phyloP scores from a whole-genome alignment of 768 basidiomycete genomes.

The Vararia minispora region DNA sequence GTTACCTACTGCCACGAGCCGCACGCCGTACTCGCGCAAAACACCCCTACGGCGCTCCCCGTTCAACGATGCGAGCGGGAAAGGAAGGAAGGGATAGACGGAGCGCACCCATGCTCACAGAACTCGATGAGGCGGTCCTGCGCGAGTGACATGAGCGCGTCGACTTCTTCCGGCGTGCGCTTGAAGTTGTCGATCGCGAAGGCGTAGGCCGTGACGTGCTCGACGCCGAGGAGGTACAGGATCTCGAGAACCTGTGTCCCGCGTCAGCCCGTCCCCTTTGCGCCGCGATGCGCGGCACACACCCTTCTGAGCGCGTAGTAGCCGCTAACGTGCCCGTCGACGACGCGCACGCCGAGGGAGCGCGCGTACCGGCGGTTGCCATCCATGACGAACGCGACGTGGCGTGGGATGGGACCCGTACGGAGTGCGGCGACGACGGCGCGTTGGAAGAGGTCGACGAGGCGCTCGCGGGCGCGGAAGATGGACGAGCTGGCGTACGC shows the following conservation, averaged over 20 bases:
- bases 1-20: constrained; percentile 74
- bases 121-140: constrained; percentile 71
- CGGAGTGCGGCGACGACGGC: constrained; percentile 57
- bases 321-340: constrained; percentile 77
- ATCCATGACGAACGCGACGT: constrained; percentile 96
- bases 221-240: constrained; percentile 68
- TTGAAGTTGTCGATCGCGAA: constrained; percentile 98
- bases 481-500: constrained; percentile 17
- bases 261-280: background rate
- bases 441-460: constrained; percentile 23
- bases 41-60: constrained; percentile 46
- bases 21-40: constrained; percentile 71
- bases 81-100: background rate
- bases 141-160: constrained; percentile 77
- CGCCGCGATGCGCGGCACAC: constrained; percentile 18
- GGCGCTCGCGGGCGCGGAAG: constrained; percentile 14
- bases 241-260: constrained; percentile 64
- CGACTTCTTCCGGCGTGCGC: constrained; percentile 75
- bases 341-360: constrained; percentile 46
- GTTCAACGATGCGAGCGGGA: background rate
- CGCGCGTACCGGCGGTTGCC: constrained; percentile 90
- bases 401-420: constrained; percentile 76
- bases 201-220: constrained; percentile 90
- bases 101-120: constrained; percentile 64
- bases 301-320: constrained; percentile 74